These are phyloP conservation scores for Draba incana DNA, from an alignment of 345 rosid genomes.

Conservation along the genomic window DNA sequence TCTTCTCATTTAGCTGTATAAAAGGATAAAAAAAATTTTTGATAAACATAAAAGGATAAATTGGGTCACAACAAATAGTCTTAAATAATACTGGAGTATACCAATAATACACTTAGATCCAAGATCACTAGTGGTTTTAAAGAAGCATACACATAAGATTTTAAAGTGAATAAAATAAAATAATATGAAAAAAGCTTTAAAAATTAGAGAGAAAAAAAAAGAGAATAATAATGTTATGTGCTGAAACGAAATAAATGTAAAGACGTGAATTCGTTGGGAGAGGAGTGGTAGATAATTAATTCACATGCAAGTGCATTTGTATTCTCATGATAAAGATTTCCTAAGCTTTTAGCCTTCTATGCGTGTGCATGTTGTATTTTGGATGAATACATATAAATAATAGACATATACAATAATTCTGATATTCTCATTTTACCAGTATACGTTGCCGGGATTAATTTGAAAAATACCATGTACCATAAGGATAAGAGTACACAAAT, in stretches of 20 bases:
- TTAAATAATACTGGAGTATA: neutral
- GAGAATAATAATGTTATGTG: neutral
- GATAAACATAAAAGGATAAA: too few relatives aligned
- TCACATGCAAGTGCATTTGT: constrained; percentile 42
- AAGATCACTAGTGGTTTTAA: neutral
- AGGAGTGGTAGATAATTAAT: constrained; percentile 40
- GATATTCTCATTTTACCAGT: too few relatives aligned
- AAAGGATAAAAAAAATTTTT: too few relatives aligned
- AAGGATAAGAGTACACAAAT: neutral
- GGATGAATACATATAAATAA: constrained; percentile 1
- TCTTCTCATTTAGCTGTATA: too few relatives aligned
- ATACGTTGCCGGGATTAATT: too few relatives aligned
- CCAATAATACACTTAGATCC: neutral
- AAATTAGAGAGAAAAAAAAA: neutral
- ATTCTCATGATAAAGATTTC: constrained; percentile 30
- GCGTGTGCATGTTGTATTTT: constrained; percentile 29
- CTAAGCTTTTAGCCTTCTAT: constrained; percentile 1
- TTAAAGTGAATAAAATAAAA: too few relatives aligned
- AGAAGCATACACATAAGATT: neutral
- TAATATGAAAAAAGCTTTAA: too few relatives aligned
- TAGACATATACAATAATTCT: neutral
- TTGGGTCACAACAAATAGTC: neutral
- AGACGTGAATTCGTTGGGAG: constrained; percentile 40
- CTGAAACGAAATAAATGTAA: constrained; percentile 34
- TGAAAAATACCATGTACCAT: too few relatives aligned